Evolutionary conservation across 345 rosid species (phyloP), one percentile per base, ranked within the genome.

Genomic region (Lepidium didymum): DNA sequence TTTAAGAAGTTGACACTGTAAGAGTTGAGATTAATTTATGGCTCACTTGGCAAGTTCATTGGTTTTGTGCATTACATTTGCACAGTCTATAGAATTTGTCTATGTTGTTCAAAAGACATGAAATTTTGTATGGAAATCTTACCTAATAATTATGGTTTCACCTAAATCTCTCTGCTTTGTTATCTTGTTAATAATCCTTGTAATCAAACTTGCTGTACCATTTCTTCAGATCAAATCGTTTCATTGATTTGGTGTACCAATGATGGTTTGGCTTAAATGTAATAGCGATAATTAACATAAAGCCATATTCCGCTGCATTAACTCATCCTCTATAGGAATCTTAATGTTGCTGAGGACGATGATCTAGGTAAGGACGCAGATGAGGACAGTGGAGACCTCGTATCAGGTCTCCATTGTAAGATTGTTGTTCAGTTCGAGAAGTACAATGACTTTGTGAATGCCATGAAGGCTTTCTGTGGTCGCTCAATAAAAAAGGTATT

Each of bases 401-500:
- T 84, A 72, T 80, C 96, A 43, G 96, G 96, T 73, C 98, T 93
- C 33, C 81, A 90, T 40, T 88, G 97, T 83, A 93, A 88, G 76
- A 85, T 90, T 56, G 88, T 93, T 58, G 94, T 87, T 76, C 97
- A 87, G 77, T 90, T 93, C 50, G 97, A 93, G 83, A 87, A 82
- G 69, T 72, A 82, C 64, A 42, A 37, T 43, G 98, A 93, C 55
- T 88, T 93, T 47, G 81, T 79, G 59, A 86, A 81, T 73, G 84
- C 92, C 51, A 80, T 93, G 63, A 87, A 82, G 79, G 96, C 84
- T 54, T 78, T 93, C 70, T 86, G 84, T 65, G 94, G 92, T 23
- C 88, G 91, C 68, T 88, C 91, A 41, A 69, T 93, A 81, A 86
- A 84, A 72, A 93, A 90, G 92, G 97, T 92, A 76, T 50, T 5